A percentile compares a stretch with the other conserved stretches of the same genome.
Evolutionary conservation across 2,329 filamentous ascomycete species (phyloP).

Genomic region (Fusarium sp.): DNA sequence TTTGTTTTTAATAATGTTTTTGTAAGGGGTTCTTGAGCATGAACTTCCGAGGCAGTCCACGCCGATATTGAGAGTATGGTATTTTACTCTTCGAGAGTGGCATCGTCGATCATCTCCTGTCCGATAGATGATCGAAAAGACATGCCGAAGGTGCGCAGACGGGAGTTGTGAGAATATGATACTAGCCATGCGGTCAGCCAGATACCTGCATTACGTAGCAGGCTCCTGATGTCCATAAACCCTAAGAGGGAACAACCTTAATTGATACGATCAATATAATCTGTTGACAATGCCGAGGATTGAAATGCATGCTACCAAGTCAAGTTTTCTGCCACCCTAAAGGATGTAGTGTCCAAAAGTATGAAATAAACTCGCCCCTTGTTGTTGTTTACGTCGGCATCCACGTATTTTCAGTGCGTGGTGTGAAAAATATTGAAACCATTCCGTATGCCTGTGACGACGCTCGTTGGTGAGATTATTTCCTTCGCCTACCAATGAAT

Average conservation of each 20-base stretch:
- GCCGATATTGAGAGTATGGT: not conserved
- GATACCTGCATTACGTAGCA: not conserved
- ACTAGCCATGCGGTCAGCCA: conserved; percentile 18
- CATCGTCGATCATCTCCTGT: not conserved
- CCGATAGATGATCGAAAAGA: not conserved
- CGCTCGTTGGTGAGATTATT: conserved; percentile 12
- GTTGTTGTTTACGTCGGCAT: conserved; percentile 12
- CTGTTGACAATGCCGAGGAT: not conserved
- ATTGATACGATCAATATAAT: not conserved
- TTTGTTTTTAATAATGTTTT: not conserved
- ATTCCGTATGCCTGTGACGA: conserved; percentile 29
- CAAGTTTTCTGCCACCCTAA: not conserved
- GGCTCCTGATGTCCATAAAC: not conserved
- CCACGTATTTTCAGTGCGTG: conserved; percentile 31
- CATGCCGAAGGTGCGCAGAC: not conserved
- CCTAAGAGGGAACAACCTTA: not conserved
- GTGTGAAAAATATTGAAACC: conserved; percentile 18
- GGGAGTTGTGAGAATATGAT: conserved; percentile 20
- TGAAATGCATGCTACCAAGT: no score
- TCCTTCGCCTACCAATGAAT: conserved; percentile 9
- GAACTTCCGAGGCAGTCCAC: no score
- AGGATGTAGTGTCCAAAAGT: not conserved
- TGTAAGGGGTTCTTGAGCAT: not conserved
- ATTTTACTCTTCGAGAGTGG: conserved; percentile 2
- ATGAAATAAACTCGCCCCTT: not conserved